Conservation (phyloP, 2,329 filamentous ascomycete species). For the Bipolaris cookei region DNA sequence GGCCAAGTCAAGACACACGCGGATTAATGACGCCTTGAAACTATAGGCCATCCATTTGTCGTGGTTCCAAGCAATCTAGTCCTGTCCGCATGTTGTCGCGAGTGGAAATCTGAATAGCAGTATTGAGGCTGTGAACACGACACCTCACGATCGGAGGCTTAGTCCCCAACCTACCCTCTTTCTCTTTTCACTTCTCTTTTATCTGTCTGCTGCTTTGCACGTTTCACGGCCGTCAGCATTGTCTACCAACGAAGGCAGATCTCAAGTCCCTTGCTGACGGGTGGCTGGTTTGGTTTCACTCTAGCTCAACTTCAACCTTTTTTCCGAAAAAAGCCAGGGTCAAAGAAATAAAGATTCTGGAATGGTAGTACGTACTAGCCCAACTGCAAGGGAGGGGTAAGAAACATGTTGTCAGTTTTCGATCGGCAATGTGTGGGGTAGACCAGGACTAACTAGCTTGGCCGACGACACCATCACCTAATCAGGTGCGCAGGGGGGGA, state of each 20-base stretch:
- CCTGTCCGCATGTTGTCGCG: constrained; percentile 13
- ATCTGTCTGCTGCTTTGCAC: background rate
- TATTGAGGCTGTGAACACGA: constrained; percentile 20
- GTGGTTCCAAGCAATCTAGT: constrained; percentile 24
- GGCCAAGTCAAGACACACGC: constrained; percentile 30
- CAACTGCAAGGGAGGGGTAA: no score
- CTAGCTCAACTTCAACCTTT: no score
- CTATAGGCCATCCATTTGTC: constrained; percentile 22
- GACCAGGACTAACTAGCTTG: constrained; percentile 28
- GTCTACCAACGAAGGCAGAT: background rate
- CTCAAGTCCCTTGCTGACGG: background rate
- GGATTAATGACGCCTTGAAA: constrained; percentile 27
- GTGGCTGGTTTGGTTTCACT: background rate
- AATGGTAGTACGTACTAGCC: background rate
- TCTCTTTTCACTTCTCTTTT: background rate
- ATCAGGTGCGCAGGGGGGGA: constrained; percentile 15
- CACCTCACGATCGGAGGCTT: background rate
- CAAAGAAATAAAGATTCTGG: background rate
- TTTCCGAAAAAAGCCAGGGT: background rate
- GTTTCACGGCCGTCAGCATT: background rate
- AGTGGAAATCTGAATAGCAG: constrained; percentile 13
- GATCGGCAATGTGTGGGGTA: constrained; percentile 42
- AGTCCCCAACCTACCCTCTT: background rate
- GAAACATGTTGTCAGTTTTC: constrained; percentile 19
- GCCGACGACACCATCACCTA: constrained; percentile 38